Percentiles rank a stretch among this genome's conserved stretches.
phyloP scores from a whole-genome alignment of 306 rosid species.

The Cucumis cinereus region DNA sequence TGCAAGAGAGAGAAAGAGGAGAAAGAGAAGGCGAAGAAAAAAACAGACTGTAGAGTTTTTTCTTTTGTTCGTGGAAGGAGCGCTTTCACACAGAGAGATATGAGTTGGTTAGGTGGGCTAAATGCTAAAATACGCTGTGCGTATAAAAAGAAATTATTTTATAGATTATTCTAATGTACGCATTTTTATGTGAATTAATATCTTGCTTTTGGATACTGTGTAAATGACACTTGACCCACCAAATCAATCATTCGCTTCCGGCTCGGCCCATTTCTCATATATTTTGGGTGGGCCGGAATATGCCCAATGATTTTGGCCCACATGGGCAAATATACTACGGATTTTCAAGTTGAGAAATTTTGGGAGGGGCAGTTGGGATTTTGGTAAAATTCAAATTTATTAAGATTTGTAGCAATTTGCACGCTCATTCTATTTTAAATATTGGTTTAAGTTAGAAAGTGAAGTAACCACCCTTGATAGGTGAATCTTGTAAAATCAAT shows the following conservation, averaged over 20 bases:
- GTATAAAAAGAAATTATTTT: conserved; percentile 9
- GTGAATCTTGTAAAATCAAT: no score
- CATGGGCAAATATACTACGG: neutral
- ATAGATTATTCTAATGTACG: conserved; percentile 30
- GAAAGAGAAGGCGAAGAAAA: neutral
- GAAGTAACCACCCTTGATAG: no score
- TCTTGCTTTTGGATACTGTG: neutral
- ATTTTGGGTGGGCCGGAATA: neutral
- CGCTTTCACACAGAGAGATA: conserved; percentile 35
- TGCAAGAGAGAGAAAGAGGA: conserved; percentile 12
- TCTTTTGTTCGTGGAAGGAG: conserved; percentile 41
- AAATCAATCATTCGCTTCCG: neutral
- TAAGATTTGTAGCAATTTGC: no score
- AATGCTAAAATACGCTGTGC: conserved; percentile 27
- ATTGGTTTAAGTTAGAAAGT: no score
- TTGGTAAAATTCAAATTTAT: no score
- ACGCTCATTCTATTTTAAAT: no score
- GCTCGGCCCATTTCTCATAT: neutral
- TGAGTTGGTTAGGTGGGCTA: conserved; percentile 35
- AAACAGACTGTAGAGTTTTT: conserved; percentile 10
- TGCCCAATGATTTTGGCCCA: neutral
- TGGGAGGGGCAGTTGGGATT: no score
- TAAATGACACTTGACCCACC: conserved; percentile 3
- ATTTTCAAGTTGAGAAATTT: neutral
- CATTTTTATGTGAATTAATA: neutral